Evolutionary conservation across 2,329 filamentous ascomycete species (phyloP).

Genomic region (Ilyonectria sp.): DNA sequence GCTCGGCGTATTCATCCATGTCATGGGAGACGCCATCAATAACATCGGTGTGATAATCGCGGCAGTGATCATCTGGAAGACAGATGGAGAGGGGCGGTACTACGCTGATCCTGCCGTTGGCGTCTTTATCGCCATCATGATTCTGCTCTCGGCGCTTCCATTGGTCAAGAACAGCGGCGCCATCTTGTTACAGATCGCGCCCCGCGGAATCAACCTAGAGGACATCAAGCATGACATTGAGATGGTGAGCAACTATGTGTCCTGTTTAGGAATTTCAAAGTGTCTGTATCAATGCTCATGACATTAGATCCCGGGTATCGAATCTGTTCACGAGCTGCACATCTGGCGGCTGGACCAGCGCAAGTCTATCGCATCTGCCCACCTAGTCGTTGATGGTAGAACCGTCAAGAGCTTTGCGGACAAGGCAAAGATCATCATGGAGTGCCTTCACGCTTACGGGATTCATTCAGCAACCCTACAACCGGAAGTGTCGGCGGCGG

Average conservation of each 20-base stretch:
- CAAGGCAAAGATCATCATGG: constrained; percentile 72
- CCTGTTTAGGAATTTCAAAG: neutral
- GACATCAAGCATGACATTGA: constrained; percentile 80
- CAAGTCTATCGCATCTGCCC: constrained; percentile 79
- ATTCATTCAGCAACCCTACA: constrained; percentile 81
- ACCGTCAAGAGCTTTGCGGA: constrained; percentile 72
- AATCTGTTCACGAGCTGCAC: constrained; percentile 80
- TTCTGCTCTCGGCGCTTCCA: constrained; percentile 74
- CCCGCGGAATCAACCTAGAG: constrained; percentile 69
- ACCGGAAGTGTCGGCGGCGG: constrained; percentile 64
- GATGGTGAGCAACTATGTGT: constrained; percentile 58
- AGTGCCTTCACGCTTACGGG: constrained; percentile 81
- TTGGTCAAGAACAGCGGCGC: constrained; percentile 73
- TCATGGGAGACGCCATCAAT: constrained; percentile 81
- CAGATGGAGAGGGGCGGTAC: constrained; percentile 69
- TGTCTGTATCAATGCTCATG: constrained; percentile 31
- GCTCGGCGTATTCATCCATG: constrained; percentile 79
- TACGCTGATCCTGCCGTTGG: constrained; percentile 82
- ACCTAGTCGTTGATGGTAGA: constrained; percentile 74
- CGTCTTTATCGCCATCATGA: constrained; percentile 81
- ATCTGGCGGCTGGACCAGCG: constrained; percentile 82
- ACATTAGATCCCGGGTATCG: constrained; percentile 73
- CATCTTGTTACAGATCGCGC: constrained; percentile 79
- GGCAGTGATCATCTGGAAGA: constrained; percentile 78
- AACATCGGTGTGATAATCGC: constrained; percentile 83